A percentile compares a stretch with the other conserved stretches of the same genome.
These are phyloP conservation scores for Phytophthora hibernalis DNA, from an alignment of 352 stramenopile species.

Conservation along the genomic window DNA sequence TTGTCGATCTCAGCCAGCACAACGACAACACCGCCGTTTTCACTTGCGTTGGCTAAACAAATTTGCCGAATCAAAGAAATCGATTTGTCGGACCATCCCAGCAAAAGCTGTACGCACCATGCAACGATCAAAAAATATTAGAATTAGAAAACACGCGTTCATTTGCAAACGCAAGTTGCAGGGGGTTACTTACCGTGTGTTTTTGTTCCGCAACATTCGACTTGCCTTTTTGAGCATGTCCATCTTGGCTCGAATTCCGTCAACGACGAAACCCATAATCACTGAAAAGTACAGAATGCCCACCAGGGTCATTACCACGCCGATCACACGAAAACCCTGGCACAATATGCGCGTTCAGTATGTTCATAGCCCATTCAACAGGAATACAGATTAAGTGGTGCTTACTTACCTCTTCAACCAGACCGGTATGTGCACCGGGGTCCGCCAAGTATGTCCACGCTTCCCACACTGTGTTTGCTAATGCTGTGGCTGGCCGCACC, in stretches of 20 bases:
- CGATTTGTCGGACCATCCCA: slow-evolving; percentile 90
- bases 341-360: background rate
- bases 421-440: slow-evolving; percentile 48
- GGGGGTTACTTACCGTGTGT: slow-evolving; percentile 63
- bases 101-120: slow-evolving; percentile 64
- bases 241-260: slow-evolving; percentile 88
- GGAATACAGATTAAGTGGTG: background rate
- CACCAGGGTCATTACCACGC: slow-evolving; percentile 62
- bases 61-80: slow-evolving; percentile 89
- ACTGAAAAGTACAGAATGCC: slow-evolving; percentile 90
- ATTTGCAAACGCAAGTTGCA: background rate
- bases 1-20: slow-evolving; percentile 81
- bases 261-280: slow-evolving; percentile 91
- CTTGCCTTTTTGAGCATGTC: slow-evolving; percentile 89
- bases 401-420: slow-evolving; percentile 46
- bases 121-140: background rate
- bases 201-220: slow-evolving; percentile 79
- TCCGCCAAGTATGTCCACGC: slow-evolving; percentile 74
- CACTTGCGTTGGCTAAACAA: slow-evolving; percentile 86
- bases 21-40: slow-evolving; percentile 83
- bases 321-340: slow-evolving; percentile 64
- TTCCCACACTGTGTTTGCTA: slow-evolving; percentile 63
- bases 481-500: slow-evolving; percentile 34
- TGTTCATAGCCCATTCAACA: background rate
- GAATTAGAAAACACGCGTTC: background rate